Evolutionary conservation across 2,329 filamentous ascomycete genomes (phyloP).

Genomic region (Stagonosporopsis chrysanthemi): DNA sequence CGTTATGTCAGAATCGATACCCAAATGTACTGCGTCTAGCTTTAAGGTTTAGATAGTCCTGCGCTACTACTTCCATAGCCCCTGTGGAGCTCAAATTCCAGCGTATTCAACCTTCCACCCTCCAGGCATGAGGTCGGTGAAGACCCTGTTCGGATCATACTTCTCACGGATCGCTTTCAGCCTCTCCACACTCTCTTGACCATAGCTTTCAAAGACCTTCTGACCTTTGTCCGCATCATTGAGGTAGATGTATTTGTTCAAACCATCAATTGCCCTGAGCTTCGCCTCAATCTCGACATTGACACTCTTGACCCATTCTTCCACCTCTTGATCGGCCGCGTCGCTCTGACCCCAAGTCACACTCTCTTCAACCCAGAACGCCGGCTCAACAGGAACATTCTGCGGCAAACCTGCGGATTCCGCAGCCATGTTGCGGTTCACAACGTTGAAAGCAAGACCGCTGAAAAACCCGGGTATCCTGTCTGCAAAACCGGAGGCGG

Average conservation of each 20-base stretch:
- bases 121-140: slow-evolving; percentile 51
- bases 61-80: background rate
- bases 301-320: slow-evolving; percentile 52
- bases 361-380: slow-evolving; percentile 31
- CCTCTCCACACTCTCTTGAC: slow-evolving; percentile 42
- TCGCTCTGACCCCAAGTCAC: slow-evolving; percentile 22
- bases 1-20: background rate
- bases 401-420: slow-evolving; percentile 18
- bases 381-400: slow-evolving; percentile 16
- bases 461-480: slow-evolving; percentile 23
- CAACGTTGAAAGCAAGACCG: slow-evolving; percentile 27
- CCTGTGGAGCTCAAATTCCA: background rate
- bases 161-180: slow-evolving; percentile 44
- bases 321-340: slow-evolving; percentile 21
- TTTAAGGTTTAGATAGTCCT: background rate
- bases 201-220: slow-evolving; percentile 52
- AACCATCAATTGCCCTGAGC: slow-evolving; percentile 54
- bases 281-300: slow-evolving; percentile 59
- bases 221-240: slow-evolving; percentile 46
- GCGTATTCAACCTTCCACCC: slow-evolving; percentile 49
- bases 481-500: slow-evolving; percentile 17
- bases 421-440: slow-evolving; percentile 22
- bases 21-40: background rate
- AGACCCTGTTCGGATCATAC: slow-evolving; percentile 52
- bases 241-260: slow-evolving; percentile 25